A percentile compares a stretch with the other conserved stretches of the same genome.
Evolutionary conservation across 768 basidiomycete species (phyloP).

Genomic region (Boletellus ananas): DNA sequence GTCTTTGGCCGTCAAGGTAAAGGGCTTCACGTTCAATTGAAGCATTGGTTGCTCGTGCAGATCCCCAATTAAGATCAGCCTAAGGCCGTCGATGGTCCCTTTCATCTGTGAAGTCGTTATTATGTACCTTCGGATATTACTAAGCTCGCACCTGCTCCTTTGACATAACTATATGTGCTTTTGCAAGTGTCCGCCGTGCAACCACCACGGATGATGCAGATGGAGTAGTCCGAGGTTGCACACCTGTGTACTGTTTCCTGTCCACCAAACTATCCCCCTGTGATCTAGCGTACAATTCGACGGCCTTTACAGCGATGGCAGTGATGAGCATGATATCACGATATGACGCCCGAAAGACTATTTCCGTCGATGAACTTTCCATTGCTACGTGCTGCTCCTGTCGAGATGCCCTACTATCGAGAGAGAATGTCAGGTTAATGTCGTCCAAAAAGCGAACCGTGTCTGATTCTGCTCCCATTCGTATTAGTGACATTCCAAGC

Average conservation of each 20-base stretch:
- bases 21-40: constrained; percentile 83
- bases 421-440: constrained; percentile 78
- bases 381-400: constrained; percentile 75
- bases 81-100: constrained; percentile 86
- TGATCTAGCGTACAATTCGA: constrained; percentile 62
- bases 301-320: constrained; percentile 80
- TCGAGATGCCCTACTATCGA: constrained; percentile 77
- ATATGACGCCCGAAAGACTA: constrained; percentile 93
- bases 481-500: constrained; percentile 90
- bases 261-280: constrained; percentile 24
- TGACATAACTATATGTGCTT: constrained; percentile 54
- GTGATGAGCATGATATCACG: constrained; percentile 89
- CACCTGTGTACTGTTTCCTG: constrained; percentile 7
- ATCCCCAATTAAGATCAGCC: constrained; percentile 91
- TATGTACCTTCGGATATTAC: not conserved
- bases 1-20: constrained; percentile 78
- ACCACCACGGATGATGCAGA: constrained; percentile 3
- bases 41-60: constrained; percentile 92
- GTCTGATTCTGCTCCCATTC: constrained; percentile 81
- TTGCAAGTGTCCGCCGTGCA: constrained; percentile 21
- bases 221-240: constrained; percentile 1
- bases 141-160: constrained; percentile 68
- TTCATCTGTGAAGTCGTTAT: constrained; percentile 53
- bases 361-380: constrained; percentile 74
- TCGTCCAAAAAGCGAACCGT: constrained; percentile 92